phyloP scores from a whole-genome alignment of 2,329 filamentous ascomycete species.

The Sclerotinia sclerotiorum region DNA sequence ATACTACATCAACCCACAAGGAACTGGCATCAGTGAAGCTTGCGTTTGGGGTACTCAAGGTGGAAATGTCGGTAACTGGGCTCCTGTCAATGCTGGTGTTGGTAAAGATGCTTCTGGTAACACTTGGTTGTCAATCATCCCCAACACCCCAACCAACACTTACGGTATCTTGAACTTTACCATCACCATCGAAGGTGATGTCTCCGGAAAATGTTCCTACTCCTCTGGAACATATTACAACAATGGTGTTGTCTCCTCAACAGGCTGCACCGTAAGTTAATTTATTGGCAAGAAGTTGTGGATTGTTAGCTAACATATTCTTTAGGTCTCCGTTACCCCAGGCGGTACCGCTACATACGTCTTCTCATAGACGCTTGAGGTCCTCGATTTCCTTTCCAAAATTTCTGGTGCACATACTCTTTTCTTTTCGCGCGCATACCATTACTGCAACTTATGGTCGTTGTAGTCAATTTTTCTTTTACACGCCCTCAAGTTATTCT shows the following conservation, averaged over 20 bases:
- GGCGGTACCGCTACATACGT: slow-evolving; percentile 32
- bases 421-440: slow-evolving; percentile 28
- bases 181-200: slow-evolving; percentile 68
- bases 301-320: slow-evolving; percentile 26
- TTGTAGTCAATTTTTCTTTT: slow-evolving; percentile 27
- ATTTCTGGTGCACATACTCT: slow-evolving; percentile 31
- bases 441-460: slow-evolving; percentile 34
- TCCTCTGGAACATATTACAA: slow-evolving; percentile 36
- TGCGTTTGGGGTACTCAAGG: slow-evolving; percentile 74
- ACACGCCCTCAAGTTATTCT: slow-evolving; percentile 15
- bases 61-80: slow-evolving; percentile 71
- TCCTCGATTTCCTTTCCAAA: slow-evolving; percentile 26
- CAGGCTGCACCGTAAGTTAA: slow-evolving; percentile 42
- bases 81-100: slow-evolving; percentile 82
- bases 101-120: slow-evolving; percentile 63
- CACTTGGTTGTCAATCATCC: slow-evolving; percentile 82
- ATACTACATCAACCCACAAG: slow-evolving; percentile 92
- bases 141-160: slow-evolving; percentile 73
- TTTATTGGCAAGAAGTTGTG: not conserved
- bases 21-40: slow-evolving; percentile 62
- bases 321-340: slow-evolving; percentile 31
- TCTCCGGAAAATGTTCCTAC: slow-evolving; percentile 38
- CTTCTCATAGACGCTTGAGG: slow-evolving; percentile 32
- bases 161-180: slow-evolving; percentile 70
- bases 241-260: slow-evolving; percentile 35